Base-by-base conservation (phyloP, 1,284 basidiomycete genomes). In the Cryptococcus amylolentus region DNA sequence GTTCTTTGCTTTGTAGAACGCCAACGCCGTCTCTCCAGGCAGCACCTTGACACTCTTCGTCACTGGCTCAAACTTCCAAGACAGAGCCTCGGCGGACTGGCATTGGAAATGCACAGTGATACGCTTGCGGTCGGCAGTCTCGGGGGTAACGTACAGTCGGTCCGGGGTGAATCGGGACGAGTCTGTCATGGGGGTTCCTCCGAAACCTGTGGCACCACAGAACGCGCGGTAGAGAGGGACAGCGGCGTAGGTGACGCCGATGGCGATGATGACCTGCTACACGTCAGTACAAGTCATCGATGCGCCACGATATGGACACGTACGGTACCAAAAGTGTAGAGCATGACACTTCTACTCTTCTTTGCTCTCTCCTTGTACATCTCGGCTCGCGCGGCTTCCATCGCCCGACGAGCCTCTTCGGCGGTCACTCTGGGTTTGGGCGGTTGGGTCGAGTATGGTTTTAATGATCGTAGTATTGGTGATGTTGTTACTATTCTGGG, bases 41-140 rank as follows among this genome's bases (percentile, higher is more conserved):
- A 97, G 80, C 14, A 98, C 94, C 48, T 82, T 87, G 23, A 99
- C 91, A 60, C 83, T 88, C 75, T 88, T 88, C 71, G 98, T 94
- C 64, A 91, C 87, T 0, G 96, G 94, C 10, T 84, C 86, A 73
- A 98, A 98, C 49, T 81, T 83, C 96, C 96, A 98, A 0, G 95
- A 93, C 9, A 98, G 81, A 13, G 88, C 84, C 67, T 96, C 92
- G 10, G 86, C 86, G 35, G 84, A 84, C 66, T 96, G 91, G 31
- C 96, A 92, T 68, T 96, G 97, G 82, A 98, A 98, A 67, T 90
- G 87, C 14, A 98, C 91, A 56, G 91, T 91, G 64, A 99, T 94
- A 1, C 78, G 66, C 69, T 75, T 63, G 50, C 90, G 82, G 51
- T 81, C 81, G 38, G 86, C 83, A 55, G 75, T 60, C 49, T 83